Percentiles rank a stretch among this genome's conserved stretches.
Evolutionary conservation across 208 protist genomes (phyloP).

Genomic region (Zelonia costaricensis): DNA sequence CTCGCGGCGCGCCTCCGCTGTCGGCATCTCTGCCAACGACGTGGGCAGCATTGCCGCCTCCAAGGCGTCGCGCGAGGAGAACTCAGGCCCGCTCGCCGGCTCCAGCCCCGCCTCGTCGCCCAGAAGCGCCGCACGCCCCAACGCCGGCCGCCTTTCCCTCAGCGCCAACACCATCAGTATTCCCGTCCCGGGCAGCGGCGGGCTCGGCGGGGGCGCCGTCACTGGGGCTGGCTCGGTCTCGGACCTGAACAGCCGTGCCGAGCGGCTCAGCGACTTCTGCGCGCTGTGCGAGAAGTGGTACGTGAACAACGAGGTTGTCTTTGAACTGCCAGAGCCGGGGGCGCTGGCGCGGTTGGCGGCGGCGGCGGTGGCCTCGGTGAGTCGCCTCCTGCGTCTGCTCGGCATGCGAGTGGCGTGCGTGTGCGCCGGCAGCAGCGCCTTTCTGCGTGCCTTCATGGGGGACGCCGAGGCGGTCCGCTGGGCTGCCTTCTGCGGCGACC

Average conservation of each 20-base stretch:
- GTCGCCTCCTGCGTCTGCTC: conserved; percentile 77
- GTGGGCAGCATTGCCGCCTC: neutral
- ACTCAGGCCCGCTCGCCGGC: conserved; percentile 3
- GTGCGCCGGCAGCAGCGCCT: conserved; percentile 50
- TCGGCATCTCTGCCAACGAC: neutral
- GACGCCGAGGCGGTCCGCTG: conserved; percentile 40
- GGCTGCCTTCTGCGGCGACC: conserved; percentile 75
- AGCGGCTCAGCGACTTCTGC: conserved; percentile 83
- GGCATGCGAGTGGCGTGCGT: conserved; percentile 63
- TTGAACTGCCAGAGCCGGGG: conserved; percentile 52
- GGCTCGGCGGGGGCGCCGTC: conserved; percentile 2
- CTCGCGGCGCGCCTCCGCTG: neutral
- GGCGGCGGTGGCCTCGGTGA: conserved; percentile 61
- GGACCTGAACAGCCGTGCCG: conserved; percentile 34
- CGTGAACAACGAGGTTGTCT: conserved; percentile 49
- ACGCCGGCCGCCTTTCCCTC: conserved; percentile 3
- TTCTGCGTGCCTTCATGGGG: conserved; percentile 38
- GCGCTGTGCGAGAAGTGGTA: conserved; percentile 73
- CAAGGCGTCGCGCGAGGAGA: conserved; percentile 14
- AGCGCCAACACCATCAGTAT: conserved; percentile 16
- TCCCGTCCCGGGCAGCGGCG: conserved; percentile 5
- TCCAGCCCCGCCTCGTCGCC: neutral
- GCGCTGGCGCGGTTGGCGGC: conserved; percentile 43
- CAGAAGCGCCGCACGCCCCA: neutral
- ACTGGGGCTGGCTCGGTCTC: neutral